Percentiles rank a stretch among this genome's conserved stretches.
Evolutionary conservation across 2,329 filamentous ascomycete genomes (phyloP).

Genomic region (Aspergillus candidus): DNA sequence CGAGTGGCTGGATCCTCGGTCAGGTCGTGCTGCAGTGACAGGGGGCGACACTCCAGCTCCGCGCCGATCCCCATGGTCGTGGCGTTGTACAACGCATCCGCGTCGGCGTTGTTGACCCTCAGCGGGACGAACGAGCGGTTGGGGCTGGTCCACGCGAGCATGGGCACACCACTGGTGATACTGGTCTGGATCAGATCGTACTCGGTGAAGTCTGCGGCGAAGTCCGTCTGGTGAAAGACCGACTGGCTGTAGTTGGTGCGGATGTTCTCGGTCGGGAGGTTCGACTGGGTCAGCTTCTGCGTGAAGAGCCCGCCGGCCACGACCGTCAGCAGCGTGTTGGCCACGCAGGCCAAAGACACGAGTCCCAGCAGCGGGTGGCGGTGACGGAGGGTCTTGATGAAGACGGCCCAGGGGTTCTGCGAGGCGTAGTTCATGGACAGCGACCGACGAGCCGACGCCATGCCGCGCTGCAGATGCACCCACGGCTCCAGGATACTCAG

Average conservation of each 20-base stretch:
- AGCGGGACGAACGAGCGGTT: conserved; percentile 28
- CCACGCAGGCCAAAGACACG: conserved; percentile 26
- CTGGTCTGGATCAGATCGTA: conserved; percentile 32
- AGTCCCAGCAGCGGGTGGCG: conserved; percentile 23
- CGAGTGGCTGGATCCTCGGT: conserved; percentile 9
- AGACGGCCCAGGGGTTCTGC: conserved; percentile 26
- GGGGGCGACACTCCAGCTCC: conserved; percentile 18
- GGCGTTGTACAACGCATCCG: conserved; percentile 22
- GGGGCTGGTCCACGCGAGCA: conserved; percentile 28
- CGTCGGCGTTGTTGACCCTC: conserved; percentile 14
- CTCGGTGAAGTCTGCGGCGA: conserved; percentile 29
- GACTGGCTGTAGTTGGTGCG: conserved; percentile 27
- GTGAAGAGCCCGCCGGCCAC: conserved; percentile 31
- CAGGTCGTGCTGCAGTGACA: conserved; percentile 16
- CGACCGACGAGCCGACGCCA: conserved; percentile 20
- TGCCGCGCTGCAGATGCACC: conserved; percentile 30
- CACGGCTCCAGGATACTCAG: conserved; percentile 31
- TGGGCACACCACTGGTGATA: conserved; percentile 27
- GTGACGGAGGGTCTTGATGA: conserved; percentile 24
- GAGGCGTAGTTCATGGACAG: conserved; percentile 30
- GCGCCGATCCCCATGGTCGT: conserved; percentile 25
- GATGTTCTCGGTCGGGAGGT: conserved; percentile 18
- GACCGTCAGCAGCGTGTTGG: conserved; percentile 26
- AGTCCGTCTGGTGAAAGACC: conserved; percentile 24
- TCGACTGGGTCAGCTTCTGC: conserved; percentile 24